Percentiles rank a stretch among this genome's conserved stretches.
These are phyloP conservation scores for Lasiodiplodia citricola DNA, from an alignment of 2,329 filamentous ascomycete species.

Conservation along the genomic window DNA sequence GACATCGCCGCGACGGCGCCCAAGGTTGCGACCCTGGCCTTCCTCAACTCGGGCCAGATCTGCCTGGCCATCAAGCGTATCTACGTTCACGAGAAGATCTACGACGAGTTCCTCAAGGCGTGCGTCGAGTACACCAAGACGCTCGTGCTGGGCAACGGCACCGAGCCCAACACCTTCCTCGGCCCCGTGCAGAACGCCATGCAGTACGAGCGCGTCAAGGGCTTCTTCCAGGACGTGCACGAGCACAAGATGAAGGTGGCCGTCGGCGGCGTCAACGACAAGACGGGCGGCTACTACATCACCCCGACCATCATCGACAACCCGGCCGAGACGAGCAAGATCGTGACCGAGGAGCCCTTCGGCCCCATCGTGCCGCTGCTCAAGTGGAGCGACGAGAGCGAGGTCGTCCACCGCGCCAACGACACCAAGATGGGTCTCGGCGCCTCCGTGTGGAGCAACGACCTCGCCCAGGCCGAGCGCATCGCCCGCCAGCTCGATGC, in stretches of 20 bases:
- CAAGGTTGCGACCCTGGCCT: conserved; percentile 52
- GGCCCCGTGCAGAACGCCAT: conserved; percentile 69
- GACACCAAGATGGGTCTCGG: conserved; percentile 58
- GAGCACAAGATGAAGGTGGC: conserved; percentile 61
- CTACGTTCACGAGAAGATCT: conserved; percentile 66
- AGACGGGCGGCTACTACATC: conserved; percentile 61
- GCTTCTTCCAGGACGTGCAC: conserved; percentile 62
- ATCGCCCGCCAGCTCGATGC: conserved; percentile 54
- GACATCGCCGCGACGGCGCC: conserved; percentile 48
- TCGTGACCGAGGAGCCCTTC: conserved; percentile 67
- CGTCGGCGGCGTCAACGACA: conserved; percentile 52
- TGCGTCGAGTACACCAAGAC: conserved; percentile 53
- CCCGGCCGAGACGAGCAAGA: conserved; percentile 59
- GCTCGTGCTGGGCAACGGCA: conserved; percentile 45
- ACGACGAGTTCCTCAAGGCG: conserved; percentile 59
- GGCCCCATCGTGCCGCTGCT: conserved; percentile 68
- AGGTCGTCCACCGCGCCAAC: conserved; percentile 57
- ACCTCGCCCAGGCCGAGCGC: conserved; percentile 51
- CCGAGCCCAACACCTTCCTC: conserved; percentile 54
- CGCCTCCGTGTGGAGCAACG: conserved; percentile 59
- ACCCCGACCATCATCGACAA: conserved; percentile 64
- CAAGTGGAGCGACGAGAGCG: conserved; percentile 62
- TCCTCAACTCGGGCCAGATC: conserved; percentile 59
- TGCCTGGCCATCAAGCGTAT: conserved; percentile 56
- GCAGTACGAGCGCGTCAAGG: conserved; percentile 67